These are phyloP conservation scores for Paramecium caudatum DNA, from an alignment of 73 alveolate species.

Conservation along the genomic window DNA sequence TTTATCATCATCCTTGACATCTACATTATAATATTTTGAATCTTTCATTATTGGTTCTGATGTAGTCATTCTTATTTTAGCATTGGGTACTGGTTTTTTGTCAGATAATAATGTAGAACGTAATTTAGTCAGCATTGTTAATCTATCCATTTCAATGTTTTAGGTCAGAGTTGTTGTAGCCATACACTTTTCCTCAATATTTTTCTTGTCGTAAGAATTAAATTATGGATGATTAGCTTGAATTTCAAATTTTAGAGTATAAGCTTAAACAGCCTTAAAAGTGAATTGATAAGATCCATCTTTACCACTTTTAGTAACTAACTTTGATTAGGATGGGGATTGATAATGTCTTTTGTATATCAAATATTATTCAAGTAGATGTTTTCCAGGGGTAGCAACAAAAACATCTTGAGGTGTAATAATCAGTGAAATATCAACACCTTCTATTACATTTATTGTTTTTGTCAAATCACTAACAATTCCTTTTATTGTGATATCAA, in stretches of 20 bases:
- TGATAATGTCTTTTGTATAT: conserved; percentile 4
- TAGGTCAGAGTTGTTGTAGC: background rate
- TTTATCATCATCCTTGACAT: background rate
- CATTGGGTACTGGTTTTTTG: conserved; percentile 57
- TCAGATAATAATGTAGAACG: background rate
- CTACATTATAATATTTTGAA: conserved; percentile 45
- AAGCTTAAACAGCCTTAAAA: conserved; percentile 10
- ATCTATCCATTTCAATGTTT: conserved; percentile 24
- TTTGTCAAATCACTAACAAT: background rate
- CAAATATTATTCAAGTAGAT: background rate
- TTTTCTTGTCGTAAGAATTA: background rate
- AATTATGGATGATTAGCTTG: background rate
- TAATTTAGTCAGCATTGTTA: background rate
- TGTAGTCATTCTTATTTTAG: background rate
- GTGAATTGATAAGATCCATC: conserved; percentile 17
- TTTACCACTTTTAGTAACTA: conserved; percentile 30
- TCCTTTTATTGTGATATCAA: conserved; percentile 40
- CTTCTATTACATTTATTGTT: background rate
- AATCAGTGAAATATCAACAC: background rate
- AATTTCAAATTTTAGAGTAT: background rate
- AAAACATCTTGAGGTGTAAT: background rate
- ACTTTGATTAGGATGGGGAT: background rate
- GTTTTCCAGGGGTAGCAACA: background rate
- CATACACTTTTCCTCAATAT: background rate
- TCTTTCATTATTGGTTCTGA: conserved; percentile 36